Evolutionary conservation across 2,329 filamentous ascomycete genomes (phyloP).

Genomic region (Trichoderma sp.): DNA sequence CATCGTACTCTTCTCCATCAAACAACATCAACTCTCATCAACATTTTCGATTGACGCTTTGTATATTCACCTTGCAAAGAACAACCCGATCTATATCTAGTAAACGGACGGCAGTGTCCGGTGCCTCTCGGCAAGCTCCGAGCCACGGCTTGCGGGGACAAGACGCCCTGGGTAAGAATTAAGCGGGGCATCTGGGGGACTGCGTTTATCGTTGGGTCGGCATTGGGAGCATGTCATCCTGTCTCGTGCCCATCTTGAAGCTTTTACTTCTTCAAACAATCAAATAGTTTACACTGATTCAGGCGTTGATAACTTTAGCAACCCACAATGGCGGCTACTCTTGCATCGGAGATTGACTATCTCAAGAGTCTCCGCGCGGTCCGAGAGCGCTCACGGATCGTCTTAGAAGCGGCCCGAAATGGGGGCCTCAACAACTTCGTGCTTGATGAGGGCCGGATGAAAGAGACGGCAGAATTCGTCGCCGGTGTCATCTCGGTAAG

Average conservation of each 20-base stretch:
- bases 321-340: neutral
- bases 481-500: slow-evolving; percentile 41
- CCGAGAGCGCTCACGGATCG: slow-evolving; percentile 34
- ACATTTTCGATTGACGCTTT: neutral
- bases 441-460: slow-evolving; percentile 38
- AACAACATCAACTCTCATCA: neutral
- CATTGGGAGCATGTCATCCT: slow-evolving; percentile 9
- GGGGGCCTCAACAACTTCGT: slow-evolving; percentile 42
- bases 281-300: neutral
- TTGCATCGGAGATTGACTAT: slow-evolving; percentile 27
- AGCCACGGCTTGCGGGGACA: neutral
- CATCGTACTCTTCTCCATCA: neutral
- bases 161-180: neutral
- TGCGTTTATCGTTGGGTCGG: slow-evolving; percentile 5
- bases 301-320: neutral
- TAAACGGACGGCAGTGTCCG: slow-evolving; percentile 9
- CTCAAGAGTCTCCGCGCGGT: slow-evolving; percentile 37
- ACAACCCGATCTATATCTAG: neutral
- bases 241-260: neutral
- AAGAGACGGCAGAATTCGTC: slow-evolving; percentile 42
- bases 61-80: neutral
- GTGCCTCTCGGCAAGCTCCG: slow-evolving; percentile 17
- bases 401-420: slow-evolving; percentile 37
- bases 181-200: slow-evolving; percentile 11
- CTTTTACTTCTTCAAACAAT: neutral